phyloP scores from a whole-genome alignment of 495 filamentous ascomycete species.

The Daldinia loculata region DNA sequence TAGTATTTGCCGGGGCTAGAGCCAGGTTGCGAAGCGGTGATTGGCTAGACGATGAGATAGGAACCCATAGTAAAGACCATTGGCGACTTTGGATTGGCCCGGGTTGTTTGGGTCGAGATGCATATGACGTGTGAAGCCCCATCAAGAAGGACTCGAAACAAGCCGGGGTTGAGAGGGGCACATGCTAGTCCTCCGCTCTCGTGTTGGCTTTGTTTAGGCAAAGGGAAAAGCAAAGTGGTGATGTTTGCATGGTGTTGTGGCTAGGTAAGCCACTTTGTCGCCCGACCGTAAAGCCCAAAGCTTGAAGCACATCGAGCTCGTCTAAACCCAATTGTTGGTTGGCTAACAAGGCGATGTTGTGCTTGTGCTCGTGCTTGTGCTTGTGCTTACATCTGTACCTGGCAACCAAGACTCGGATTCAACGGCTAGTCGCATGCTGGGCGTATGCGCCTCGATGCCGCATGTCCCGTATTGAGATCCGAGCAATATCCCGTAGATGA shows the following conservation, averaged over 20 bases:
- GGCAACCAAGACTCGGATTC: constrained; percentile 8
- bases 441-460: not conserved
- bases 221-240: constrained; percentile 7
- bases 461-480: not conserved
- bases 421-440: constrained; percentile 8
- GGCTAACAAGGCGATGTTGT: constrained; percentile 11
- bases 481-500: not conserved
- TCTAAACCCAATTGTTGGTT: constrained; percentile 12
- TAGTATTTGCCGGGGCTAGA: constrained; percentile 38
- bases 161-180: constrained; percentile 7
- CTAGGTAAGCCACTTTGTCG: not conserved
- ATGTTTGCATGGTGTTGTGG: constrained; percentile 33
- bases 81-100: constrained; percentile 29
- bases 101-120: constrained; percentile 21
- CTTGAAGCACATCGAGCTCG: not conserved
- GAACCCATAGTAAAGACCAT: constrained; percentile 7
- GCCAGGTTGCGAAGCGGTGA: constrained; percentile 18
- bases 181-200: constrained; percentile 1
- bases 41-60: constrained; percentile 18
- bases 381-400: constrained; percentile 26
- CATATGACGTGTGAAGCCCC: constrained; percentile 38
- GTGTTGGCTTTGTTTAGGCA: constrained; percentile 8
- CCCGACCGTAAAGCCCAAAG: constrained; percentile 1
- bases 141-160: constrained; percentile 7
- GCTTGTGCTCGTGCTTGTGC: not conserved